Evolutionary conservation across 106 monocot species (phyloP).

Genomic region (Dendrobium chrysotoxum): DNA sequence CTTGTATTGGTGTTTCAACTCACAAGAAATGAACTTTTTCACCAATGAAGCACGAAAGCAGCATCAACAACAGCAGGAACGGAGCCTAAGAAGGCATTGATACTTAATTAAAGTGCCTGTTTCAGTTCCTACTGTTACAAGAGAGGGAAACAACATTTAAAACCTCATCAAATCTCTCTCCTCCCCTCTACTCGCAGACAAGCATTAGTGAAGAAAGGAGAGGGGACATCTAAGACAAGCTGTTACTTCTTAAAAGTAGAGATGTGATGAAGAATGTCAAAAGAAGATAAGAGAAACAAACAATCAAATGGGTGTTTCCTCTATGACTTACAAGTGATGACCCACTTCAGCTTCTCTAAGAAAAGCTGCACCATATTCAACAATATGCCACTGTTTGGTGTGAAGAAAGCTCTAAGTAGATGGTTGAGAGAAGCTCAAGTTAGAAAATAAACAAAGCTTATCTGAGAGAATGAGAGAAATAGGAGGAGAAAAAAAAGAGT

Average conservation of each 20-base stretch:
- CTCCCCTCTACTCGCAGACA: background rate
- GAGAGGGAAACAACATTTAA: conserved; percentile 1
- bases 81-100: background rate
- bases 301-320: background rate
- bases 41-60: background rate
- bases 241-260: background rate
- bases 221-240: background rate
- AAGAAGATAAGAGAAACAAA: background rate
- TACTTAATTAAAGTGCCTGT: background rate
- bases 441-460: conserved; percentile 1
- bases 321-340: background rate
- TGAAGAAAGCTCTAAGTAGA: background rate
- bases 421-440: background rate
- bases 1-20: background rate
- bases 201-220: background rate
- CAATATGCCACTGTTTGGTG: background rate
- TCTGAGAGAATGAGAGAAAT: background rate
- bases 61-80: background rate
- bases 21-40: background rate
- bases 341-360: conserved; percentile 2
- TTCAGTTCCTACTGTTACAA: conserved; percentile 1
- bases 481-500: background rate
- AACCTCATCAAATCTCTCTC: background rate
- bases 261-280: background rate
- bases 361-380: background rate